Evolutionary conservation across 768 basidiomycete genomes (phyloP), one percentile per base, ranked within the genome.

Genomic region (Lactarius quietus): DNA sequence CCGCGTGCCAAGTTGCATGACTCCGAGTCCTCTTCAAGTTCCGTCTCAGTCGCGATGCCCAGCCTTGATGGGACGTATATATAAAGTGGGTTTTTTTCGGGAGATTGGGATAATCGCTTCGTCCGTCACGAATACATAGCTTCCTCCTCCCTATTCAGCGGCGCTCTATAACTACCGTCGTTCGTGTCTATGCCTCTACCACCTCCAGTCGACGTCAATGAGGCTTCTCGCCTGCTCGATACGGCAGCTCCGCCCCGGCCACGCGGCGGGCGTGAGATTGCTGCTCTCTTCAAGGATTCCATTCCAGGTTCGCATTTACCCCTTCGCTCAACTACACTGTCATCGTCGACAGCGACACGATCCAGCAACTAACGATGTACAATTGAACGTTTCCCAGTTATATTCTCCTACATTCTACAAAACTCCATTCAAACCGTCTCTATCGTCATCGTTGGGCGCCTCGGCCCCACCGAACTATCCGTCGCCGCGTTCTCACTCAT

Each of bases 401-500:
- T 88, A 56, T 73, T 87, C 43, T 88, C 88, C 0, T 90, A 90
- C 74, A 81, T 83, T 36, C 76, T 90, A 26, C 89, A 91, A 74
- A 89, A 89, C 71, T 90, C 88, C 5, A 81, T 89, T 41, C 89
- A 90, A 73, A 87, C 88, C 4, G 76, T 79, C 20, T 83, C 87
- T 20, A 80, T 90, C 59, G 69, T 89, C 38, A 80, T 90, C 68
- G 82, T 81, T 14, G 88, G 88, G 29, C 84, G 84, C 23, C 80
- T 91, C 10, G 89, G 90, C 3, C 84, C 89, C 23, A 78, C 86
- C 68, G 85, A 88, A 70, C 78, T 92, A 18, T 88, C 88, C 1
- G 85, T 83, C 2, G 82, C 90, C 15, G 88, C 90, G 51, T 88
- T 90, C 70, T 82, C 87, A 33, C 76, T 88, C 72, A 91, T 91